Evolutionary conservation across 163 green algal genomes (phyloP), one percentile per base, ranked within the genome.

Genomic region (Picocystis sp.): DNA sequence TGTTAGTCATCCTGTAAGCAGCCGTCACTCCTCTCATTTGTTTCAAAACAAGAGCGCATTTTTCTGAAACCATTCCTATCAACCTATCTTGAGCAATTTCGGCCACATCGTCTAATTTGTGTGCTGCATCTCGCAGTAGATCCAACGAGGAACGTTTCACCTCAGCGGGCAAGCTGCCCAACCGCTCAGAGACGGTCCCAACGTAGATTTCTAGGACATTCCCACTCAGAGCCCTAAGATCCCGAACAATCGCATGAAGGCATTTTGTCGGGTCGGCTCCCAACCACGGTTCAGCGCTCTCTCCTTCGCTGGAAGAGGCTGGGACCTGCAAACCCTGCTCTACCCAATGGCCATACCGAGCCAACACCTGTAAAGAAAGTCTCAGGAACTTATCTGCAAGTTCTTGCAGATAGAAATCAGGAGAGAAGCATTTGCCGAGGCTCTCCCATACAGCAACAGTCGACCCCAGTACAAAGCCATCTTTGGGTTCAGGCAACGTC

Each of bases 11-110:
- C 43, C 87, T 71, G 70, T 93, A 95, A 1, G 81, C 89, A 3
- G 86, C 80, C 2, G 83, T 89, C 59, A 96, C 92, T 60, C 84
- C 86, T 35, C 84, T 78, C 49, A 96, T 67, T 69, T 94, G 86
- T 45, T 77, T 76, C 25, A 94, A 67, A 29, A 80, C 74, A 22
- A 57, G 63, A 14, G 75, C 60, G 58, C 85, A 92, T 14, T 61
- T 62, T 25, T 87, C 84, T 1, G 59, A 56, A 25, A 89, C 8
- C 29, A 38, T 12, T 8, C 29, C 29, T 38, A 38, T 38, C 29
- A 54, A 14, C 17, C 34, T 35, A 35, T 54, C 47, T 23, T 54
- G 35, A 6, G 38, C 19, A 35, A 54, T 38, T 33, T 11, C 5
- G 17, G 47, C 19, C 25, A 29, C 47, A 33, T 19, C n/a, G 10